These are phyloP conservation scores for Cytospora paraplurivora DNA, from an alignment of 2,329 filamentous ascomycete species.

Conservation along the genomic window DNA sequence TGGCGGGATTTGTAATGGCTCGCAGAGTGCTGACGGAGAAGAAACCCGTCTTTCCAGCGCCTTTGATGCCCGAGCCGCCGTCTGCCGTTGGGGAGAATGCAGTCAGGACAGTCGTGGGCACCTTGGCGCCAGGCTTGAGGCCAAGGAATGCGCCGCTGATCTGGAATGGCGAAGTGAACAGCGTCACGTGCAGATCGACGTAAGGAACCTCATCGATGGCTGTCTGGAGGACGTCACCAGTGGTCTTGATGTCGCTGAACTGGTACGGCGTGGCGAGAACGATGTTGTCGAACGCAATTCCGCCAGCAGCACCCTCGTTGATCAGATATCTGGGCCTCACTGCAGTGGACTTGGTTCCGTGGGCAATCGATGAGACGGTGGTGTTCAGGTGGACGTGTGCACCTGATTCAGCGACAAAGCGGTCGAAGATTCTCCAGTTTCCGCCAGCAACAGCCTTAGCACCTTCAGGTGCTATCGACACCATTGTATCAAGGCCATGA, in stretches of 20 bases:
- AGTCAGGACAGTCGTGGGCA: constrained; percentile 79
- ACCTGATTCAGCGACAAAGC: constrained; percentile 69
- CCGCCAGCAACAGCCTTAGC: constrained; percentile 79
- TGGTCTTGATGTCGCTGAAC: constrained; percentile 68
- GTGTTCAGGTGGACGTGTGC: constrained; percentile 67
- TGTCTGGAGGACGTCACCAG: constrained; percentile 67
- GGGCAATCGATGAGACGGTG: constrained; percentile 62
- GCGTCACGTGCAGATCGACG: constrained; percentile 81
- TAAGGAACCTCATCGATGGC: constrained; percentile 81
- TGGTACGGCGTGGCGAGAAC: constrained; percentile 84
- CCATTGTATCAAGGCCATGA: constrained; percentile 86
- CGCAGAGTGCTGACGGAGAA: constrained; percentile 81
- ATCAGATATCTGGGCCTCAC: constrained; percentile 52
- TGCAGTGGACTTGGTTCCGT: constrained; percentile 45
- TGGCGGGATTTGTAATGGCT: constrained; percentile 62
- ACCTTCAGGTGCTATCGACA: constrained; percentile 86
- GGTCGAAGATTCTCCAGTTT: constrained; percentile 93
- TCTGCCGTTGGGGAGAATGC: constrained; percentile 68
- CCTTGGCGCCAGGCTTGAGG: constrained; percentile 55
- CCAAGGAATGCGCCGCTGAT: constrained; percentile 75
- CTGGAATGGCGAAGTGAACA: constrained; percentile 77
- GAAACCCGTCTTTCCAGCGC: constrained; percentile 75
- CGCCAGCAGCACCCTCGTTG: constrained; percentile 40
- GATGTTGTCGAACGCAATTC: constrained; percentile 71
- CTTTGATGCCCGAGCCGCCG: constrained; percentile 52